Conservation (phyloP, 2,329 filamentous ascomycete species). For the Gaeumannomyces sp. region DNA sequence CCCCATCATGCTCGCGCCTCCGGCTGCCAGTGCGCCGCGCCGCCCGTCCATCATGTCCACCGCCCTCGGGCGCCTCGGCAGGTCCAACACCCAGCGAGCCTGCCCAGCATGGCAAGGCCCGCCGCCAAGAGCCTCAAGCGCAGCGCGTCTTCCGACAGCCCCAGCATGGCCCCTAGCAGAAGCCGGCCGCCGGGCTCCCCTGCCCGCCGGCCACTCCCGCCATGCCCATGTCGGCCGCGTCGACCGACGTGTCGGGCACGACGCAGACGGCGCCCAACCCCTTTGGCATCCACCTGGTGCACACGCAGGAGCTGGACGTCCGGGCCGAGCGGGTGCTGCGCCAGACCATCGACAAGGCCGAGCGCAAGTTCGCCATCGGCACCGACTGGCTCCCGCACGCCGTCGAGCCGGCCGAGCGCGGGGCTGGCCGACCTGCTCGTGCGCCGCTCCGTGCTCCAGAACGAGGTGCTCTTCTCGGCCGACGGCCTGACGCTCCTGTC, state of each 20-base stretch:
- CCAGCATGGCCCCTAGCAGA: slow-evolving; percentile 6
- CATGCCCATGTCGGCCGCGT: slow-evolving; percentile 39
- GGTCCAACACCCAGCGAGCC: slow-evolving; percentile 29
- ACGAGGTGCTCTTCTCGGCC: slow-evolving; percentile 54
- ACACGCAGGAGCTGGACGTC: slow-evolving; percentile 38
- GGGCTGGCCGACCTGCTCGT: slow-evolving; percentile 47
- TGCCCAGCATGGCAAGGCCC: slow-evolving; percentile 18
- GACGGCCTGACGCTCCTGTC: slow-evolving; percentile 54
- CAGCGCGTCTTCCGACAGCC: slow-evolving; percentile 8
- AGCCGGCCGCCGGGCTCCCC: slow-evolving; percentile 18
- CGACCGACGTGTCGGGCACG: slow-evolving; percentile 27
- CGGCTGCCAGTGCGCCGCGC: slow-evolving; percentile 16
- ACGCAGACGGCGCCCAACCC: slow-evolving; percentile 27
- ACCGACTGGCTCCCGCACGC: slow-evolving; percentile 38
- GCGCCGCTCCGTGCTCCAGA: slow-evolving; percentile 50
- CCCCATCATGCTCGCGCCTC: slow-evolving; percentile 19
- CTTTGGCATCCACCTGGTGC: slow-evolving; percentile 45
- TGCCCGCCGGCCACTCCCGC: slow-evolving; percentile 34
- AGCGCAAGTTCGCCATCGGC: slow-evolving; percentile 40
- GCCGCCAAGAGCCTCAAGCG: slow-evolving; percentile 10
- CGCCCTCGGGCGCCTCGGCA: slow-evolving; percentile 29
- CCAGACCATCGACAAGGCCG: slow-evolving; percentile 44
- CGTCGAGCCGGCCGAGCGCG: slow-evolving; percentile 34
- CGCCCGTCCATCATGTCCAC: slow-evolving; percentile 22
- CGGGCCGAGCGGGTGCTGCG: slow-evolving; percentile 43